These are phyloP conservation scores for Euphorbia celastroides DNA, from an alignment of 441 rosid species.

Conservation along the genomic window DNA sequence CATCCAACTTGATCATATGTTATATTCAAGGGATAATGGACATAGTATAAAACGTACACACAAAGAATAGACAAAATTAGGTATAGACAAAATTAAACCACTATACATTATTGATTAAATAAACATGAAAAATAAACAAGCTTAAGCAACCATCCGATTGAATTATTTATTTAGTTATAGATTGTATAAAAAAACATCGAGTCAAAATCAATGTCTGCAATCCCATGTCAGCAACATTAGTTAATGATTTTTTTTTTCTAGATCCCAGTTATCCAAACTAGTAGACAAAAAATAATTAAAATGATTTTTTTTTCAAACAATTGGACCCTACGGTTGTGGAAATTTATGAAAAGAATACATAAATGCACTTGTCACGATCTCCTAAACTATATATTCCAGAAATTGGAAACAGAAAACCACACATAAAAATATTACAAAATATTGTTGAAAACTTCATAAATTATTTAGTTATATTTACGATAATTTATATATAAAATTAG, in stretches of 20 bases:
- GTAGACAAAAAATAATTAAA: not conserved
- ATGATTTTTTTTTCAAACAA: not conserved
- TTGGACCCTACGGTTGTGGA: not conserved
- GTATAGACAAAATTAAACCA: not conserved
- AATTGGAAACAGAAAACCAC: too few species aligned
- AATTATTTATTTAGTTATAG: not conserved
- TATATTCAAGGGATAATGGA: not conserved
- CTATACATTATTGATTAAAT: too few species aligned
- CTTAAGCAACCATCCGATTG: not conserved
- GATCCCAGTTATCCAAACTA: not conserved
- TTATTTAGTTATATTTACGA: too few species aligned
- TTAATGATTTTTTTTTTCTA: not conserved
- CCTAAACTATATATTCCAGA: not conserved
- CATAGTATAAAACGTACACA: not conserved
- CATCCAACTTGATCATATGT: not conserved
- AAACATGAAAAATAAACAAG: not conserved
- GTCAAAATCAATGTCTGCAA: conserved; percentile 3
- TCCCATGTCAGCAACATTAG: not conserved
- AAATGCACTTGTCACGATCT: conserved; percentile 1
- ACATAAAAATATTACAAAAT: too few species aligned
- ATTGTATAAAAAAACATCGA: not conserved
- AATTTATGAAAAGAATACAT: not conserved
- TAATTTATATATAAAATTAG: too few species aligned
- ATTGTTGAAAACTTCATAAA: too few species aligned
- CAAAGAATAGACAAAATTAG: not conserved